A percentile compares a stretch with the other conserved stretches of the same genome.
These are phyloP conservation scores for Onygena corvina DNA, from an alignment of 2,329 filamentous ascomycete genomes.

Conservation along the genomic window DNA sequence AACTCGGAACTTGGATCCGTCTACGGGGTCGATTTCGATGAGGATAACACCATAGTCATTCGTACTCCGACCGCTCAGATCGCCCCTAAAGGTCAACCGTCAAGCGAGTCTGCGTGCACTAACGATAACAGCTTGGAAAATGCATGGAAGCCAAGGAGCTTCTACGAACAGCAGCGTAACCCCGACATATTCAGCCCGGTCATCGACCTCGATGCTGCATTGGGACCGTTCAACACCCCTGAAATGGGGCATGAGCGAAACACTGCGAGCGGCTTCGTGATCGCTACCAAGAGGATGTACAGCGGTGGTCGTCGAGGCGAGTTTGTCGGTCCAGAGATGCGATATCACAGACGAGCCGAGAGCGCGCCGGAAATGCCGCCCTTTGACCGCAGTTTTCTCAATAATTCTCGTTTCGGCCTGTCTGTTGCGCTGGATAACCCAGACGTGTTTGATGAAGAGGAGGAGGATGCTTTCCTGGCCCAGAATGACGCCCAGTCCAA, in stretches of 20 bases:
- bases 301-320: slow-evolving; percentile 37
- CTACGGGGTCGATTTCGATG: slow-evolving; percentile 38
- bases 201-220: slow-evolving; percentile 86
- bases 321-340: slow-evolving; percentile 38
- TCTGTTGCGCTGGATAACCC: slow-evolving; percentile 30
- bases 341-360: slow-evolving; percentile 40
- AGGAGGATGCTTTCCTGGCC: slow-evolving; percentile 39
- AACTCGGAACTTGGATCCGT: slow-evolving; percentile 33
- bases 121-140: slow-evolving; percentile 20
- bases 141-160: slow-evolving; percentile 35
- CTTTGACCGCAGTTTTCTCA: slow-evolving; percentile 34
- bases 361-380: slow-evolving; percentile 40
- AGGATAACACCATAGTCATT: slow-evolving; percentile 39
- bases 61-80: slow-evolving; percentile 32
- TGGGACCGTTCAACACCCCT: slow-evolving; percentile 77
- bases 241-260: slow-evolving; percentile 28
- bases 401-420: slow-evolving; percentile 28
- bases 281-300: slow-evolving; percentile 36
- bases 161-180: slow-evolving; percentile 35
- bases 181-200: slow-evolving; percentile 63
- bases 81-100: slow-evolving; percentile 18
- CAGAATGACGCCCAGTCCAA: slow-evolving; percentile 12
- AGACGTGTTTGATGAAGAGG: slow-evolving; percentile 41
- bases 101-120: slow-evolving; percentile 14
- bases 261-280: slow-evolving; percentile 28